A percentile compares a stretch with the other conserved stretches of the same genome.
phyloP scores from a whole-genome alignment of 225 moss, liverwort and hornwort species.

The Marchantia polymorpha region DNA sequence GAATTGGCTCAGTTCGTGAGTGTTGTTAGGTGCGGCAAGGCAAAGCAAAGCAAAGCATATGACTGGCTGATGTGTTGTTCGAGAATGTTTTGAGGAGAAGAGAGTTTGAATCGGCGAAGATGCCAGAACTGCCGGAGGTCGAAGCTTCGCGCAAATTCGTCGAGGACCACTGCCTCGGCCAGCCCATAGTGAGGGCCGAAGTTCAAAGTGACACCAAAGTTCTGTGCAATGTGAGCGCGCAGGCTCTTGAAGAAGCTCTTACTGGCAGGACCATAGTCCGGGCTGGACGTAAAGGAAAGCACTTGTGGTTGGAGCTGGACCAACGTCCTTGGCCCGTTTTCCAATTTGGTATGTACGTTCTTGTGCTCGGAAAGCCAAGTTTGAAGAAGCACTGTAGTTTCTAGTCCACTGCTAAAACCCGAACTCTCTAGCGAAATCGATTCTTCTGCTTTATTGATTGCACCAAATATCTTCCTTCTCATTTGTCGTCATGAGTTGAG shows the following conservation, averaged over 20 bases:
- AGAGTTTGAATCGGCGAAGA: constrained; percentile 23
- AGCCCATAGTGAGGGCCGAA: constrained; percentile 37
- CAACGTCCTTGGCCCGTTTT: constrained; percentile 59
- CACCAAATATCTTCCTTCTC: not conserved
- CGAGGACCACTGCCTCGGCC: constrained; percentile 59
- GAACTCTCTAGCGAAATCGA: not conserved
- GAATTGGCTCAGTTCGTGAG: no score
- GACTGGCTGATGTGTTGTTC: not conserved
- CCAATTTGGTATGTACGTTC: constrained; percentile 49
- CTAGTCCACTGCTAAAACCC: not conserved
- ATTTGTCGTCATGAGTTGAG: no score
- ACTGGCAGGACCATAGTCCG: constrained; percentile 52
- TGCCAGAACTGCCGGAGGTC: constrained; percentile 82
- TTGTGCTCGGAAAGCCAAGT: not conserved
- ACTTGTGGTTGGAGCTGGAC: constrained; percentile 63
- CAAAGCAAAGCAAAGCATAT: not conserved
- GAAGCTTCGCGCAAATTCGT: constrained; percentile 63
- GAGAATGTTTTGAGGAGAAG: not conserved
- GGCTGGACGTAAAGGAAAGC: constrained; percentile 62
- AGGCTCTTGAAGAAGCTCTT: constrained; percentile 51
- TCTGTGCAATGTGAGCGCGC: constrained; percentile 47
- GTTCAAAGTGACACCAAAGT: constrained; percentile 56
- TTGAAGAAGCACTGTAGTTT: not conserved
- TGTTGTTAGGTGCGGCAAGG: not conserved
- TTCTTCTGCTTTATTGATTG: not conserved